phyloP scores from a whole-genome alignment of 306 rosid genomes.

The Gynostemma pentaphyllum region DNA sequence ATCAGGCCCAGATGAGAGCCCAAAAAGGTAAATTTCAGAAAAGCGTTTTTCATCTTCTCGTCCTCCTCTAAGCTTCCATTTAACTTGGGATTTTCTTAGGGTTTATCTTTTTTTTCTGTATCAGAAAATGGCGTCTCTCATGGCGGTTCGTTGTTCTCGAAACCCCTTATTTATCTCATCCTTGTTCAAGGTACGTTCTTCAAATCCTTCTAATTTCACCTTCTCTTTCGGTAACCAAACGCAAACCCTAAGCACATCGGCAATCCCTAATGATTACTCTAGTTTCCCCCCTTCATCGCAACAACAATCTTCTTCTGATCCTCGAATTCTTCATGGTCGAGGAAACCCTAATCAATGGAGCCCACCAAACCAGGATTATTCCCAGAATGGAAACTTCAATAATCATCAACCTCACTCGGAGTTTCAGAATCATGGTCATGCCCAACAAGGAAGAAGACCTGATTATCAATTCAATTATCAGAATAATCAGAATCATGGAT shows the following conservation, averaged over 20 bases:
- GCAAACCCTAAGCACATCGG: slow-evolving; percentile 31
- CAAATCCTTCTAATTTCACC: slow-evolving; percentile 13
- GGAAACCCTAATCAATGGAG: slow-evolving; percentile 21
- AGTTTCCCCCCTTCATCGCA: slow-evolving; percentile 21
- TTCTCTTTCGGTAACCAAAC: slow-evolving; percentile 3
- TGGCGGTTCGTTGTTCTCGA: slow-evolving; percentile 27
- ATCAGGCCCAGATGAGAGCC: no score
- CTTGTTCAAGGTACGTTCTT: slow-evolving; percentile 29
- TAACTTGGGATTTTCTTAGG: slow-evolving; percentile 7
- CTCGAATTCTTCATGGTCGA: slow-evolving; percentile 12
- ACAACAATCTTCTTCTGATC: slow-evolving; percentile 30
- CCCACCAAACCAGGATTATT: slow-evolving; percentile 14
- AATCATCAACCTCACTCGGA: slow-evolving; percentile 24
- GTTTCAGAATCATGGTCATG: slow-evolving; percentile 16
- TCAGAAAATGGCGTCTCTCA: slow-evolving; percentile 29
- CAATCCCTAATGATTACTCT: slow-evolving; percentile 35
- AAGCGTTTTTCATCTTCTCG: not conserved
- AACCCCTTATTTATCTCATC: slow-evolving; percentile 12
- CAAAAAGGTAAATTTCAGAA: no score
- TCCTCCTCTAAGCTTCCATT: not conserved
- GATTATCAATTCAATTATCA: slow-evolving; percentile 11
- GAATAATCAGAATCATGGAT: slow-evolving; percentile 6
- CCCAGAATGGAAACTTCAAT: slow-evolving; percentile 12
- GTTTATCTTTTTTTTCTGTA: slow-evolving; percentile 12
- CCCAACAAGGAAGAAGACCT: slow-evolving; percentile 9